These are phyloP conservation scores for Leptographium wingfieldii DNA, from an alignment of 2,329 filamentous ascomycete species.

Conservation along the genomic window DNA sequence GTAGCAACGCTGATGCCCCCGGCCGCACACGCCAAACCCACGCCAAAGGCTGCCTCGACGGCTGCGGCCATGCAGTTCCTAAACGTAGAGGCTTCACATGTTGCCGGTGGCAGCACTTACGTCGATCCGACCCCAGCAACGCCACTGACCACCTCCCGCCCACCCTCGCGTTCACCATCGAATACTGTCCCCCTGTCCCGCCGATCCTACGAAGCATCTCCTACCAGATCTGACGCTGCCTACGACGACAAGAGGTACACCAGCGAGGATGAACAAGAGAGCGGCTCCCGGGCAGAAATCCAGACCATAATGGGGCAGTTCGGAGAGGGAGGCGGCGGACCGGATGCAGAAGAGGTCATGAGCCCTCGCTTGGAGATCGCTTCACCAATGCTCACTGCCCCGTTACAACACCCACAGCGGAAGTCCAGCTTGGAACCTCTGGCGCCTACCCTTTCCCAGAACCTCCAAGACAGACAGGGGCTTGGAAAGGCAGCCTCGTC, in stretches of 20 bases:
- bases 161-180: constrained; percentile 47
- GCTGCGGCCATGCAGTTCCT: constrained; percentile 30
- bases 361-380: constrained; percentile 74
- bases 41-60: constrained; percentile 20
- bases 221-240: constrained; percentile 39
- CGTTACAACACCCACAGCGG: constrained; percentile 62
- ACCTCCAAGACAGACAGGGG: constrained; percentile 34
- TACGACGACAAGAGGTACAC: constrained; percentile 44
- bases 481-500: constrained; percentile 28
- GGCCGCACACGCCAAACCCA: constrained; percentile 12
- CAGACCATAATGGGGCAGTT: constrained; percentile 98
- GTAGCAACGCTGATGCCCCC: constrained; percentile 35
- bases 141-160: constrained; percentile 34
- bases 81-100: constrained; percentile 32
- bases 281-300: constrained; percentile 70
- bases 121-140: constrained; percentile 47
- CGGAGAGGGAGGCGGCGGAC: constrained; percentile 58
- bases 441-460: constrained; percentile 35
- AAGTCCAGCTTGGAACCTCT: constrained; percentile 75
- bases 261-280: constrained; percentile 53
- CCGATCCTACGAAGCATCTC: constrained; percentile 26
- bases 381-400: constrained; percentile 59
- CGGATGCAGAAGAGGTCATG: constrained; percentile 75
- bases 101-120: constrained; percentile 38
- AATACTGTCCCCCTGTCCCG: constrained; percentile 33